Conservation (phyloP, 148 eudicot species). For the Fagopyrum esculentum region DNA sequence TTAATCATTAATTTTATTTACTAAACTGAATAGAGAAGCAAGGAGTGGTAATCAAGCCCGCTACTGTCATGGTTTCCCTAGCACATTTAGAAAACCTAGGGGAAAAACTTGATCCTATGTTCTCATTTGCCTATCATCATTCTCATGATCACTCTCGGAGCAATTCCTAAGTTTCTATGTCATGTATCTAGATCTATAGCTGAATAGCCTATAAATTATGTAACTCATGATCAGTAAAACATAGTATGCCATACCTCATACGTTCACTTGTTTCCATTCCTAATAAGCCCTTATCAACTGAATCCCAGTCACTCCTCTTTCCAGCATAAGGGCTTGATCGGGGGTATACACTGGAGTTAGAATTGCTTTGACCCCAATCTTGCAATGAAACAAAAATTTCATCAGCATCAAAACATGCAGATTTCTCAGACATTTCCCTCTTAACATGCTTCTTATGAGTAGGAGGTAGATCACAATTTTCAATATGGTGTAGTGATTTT, state of each 20-base stretch:
- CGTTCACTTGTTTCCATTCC: conserved; percentile 16
- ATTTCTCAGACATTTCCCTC: conserved; percentile 25
- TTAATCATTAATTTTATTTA: too few relatives aligned
- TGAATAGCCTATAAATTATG: background rate
- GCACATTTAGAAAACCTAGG: background rate
- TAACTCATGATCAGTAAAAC: background rate
- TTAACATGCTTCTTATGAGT: conserved; percentile 40
- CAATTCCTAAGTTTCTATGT: background rate
- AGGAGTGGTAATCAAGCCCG: background rate
- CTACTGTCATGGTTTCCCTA: background rate
- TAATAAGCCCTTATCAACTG: conserved; percentile 20
- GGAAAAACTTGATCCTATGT: background rate
- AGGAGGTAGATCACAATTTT: conserved; percentile 81
- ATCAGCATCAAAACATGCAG: conserved; percentile 22
- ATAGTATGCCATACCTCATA: conserved; percentile 29
- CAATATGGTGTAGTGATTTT: conserved; percentile 55
- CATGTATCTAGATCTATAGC: background rate
- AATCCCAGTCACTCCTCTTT: conserved; percentile 23
- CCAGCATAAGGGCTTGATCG: conserved; percentile 21
- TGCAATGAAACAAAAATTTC: conserved; percentile 26
- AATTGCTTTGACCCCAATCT: conserved; percentile 23
- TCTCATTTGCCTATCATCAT: background rate
- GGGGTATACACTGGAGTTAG: conserved; percentile 12
- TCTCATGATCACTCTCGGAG: background rate
- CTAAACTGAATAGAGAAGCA: too few relatives aligned